phyloP scores from a whole-genome alignment of 2,329 filamentous ascomycete species.

The Talaromyces sp. region DNA sequence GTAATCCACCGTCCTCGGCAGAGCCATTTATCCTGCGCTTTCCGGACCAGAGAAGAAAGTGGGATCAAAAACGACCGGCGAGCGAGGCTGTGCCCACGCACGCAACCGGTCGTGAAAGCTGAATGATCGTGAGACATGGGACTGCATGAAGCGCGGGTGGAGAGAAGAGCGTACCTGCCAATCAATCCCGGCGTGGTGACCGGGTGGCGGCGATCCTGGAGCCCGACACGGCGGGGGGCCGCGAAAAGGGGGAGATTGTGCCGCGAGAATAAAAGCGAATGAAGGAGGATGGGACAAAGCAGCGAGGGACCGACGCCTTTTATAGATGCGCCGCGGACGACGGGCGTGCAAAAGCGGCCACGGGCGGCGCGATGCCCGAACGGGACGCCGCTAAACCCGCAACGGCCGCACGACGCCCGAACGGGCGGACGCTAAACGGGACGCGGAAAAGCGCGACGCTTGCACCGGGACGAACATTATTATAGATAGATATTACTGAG shows the following conservation, averaged over 20 bases:
- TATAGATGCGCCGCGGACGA: neutral
- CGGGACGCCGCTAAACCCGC: no score
- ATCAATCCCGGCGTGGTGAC: neutral
- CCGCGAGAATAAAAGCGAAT: neutral
- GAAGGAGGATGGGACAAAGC: neutral
- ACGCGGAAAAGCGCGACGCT: no score
- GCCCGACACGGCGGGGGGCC: neutral
- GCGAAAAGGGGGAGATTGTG: neutral
- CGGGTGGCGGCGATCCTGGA: neutral
- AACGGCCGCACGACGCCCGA: no score
- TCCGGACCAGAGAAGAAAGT: neutral
- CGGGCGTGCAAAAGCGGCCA: neutral
- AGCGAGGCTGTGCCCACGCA: neutral
- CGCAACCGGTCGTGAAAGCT: neutral
- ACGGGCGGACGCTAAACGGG: no score
- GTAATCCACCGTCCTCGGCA: neutral
- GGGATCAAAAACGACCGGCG: neutral
- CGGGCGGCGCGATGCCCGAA: neutral
- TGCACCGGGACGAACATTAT: no score
- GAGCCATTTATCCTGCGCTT: neutral
- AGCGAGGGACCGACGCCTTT: neutral
- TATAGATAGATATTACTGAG: no score
- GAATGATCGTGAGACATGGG: neutral
- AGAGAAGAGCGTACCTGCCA: neutral
- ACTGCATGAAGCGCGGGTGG: neutral